phyloP scores from a whole-genome alignment of 768 basidiomycete species.

The Lactifluus piperatus region DNA sequence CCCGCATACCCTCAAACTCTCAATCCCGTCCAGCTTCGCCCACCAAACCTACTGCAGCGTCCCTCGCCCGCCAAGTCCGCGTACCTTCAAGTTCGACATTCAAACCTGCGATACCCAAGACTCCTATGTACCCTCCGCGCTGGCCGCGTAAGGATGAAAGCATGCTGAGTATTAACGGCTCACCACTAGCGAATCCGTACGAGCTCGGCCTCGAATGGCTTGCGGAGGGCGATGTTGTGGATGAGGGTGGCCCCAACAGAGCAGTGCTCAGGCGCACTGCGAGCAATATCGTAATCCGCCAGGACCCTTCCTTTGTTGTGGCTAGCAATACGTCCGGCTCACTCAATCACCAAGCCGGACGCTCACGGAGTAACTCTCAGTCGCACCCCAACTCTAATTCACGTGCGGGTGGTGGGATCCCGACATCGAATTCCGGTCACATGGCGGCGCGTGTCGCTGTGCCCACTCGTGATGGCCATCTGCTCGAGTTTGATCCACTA shows the following conservation, averaged over 20 bases:
- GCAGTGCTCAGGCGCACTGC: constrained; percentile 31
- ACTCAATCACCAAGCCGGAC: constrained; percentile 26
- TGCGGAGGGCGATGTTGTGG: constrained; percentile 31
- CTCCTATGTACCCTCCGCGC: constrained; percentile 51
- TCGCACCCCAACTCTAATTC: constrained; percentile 22
- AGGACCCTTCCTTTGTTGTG: constrained; percentile 40
- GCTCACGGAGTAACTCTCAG: constrained; percentile 39
- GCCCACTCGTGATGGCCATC: constrained; percentile 71
- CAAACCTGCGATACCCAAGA: constrained; percentile 58
- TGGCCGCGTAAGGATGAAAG: constrained; percentile 67
- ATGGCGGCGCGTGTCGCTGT: constrained; percentile 60
- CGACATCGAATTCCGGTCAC: constrained; percentile 22
- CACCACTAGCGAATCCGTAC: constrained; percentile 73
- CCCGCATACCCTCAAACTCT: constrained; percentile 24
- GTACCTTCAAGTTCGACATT: constrained; percentile 59
- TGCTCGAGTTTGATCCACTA: constrained; percentile 82
- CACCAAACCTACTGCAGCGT: constrained; percentile 32
- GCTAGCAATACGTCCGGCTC: constrained; percentile 19
- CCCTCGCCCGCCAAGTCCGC: constrained; percentile 24
- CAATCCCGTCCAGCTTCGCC: constrained; percentile 44
- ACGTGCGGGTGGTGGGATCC: constrained; percentile 8
- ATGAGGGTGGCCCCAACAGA: constrained; percentile 10
- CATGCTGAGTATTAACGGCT: constrained; percentile 76
- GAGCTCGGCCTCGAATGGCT: constrained; percentile 57
- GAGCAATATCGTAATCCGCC: constrained; percentile 53